Evolutionary conservation across 257 asterid genomes (phyloP), one percentile per base, ranked within the genome.

Genomic region (Sherardia arvensis): DNA sequence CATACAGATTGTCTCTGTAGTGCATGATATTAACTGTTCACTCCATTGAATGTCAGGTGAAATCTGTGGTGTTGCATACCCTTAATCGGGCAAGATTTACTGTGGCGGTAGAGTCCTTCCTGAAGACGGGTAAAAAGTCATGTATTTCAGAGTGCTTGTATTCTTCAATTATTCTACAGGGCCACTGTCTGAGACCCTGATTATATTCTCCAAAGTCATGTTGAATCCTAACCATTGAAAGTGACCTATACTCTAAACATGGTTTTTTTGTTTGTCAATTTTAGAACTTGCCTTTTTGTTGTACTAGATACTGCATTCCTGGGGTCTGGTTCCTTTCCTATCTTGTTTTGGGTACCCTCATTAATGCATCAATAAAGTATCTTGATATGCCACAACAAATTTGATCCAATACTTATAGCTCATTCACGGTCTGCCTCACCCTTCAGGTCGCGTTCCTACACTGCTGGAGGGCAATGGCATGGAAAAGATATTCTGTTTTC

Each of bases 71-170:
- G 63, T 70, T 93, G 81, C 95, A 84, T 66, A 90, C 96, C 17
- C 85, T 93, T 65, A 93, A 93, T 70, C 87, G 93, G 38, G 99
- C 97, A 67, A 79, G 99, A 82, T 93, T 93, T 66, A 87, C 94
- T 59, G 97, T 93, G 70, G 97, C 99, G 4, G 97, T 80, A 51
- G 99, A 93, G 73, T 84, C 96, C 64, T 93, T 85, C 80, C 86
- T 93, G 53, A 90, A 73, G 74, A 84, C 97, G 76, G 99, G 99
- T 85, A 53, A 66, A 47, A 71, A 58, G 21, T 58, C 5, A 17
- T 27, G 59, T 20, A 23, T 36, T 62, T 2, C 12, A 48, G 4
- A 6, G 12, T 55, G 15, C 49, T 70, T 38, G 17, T 11, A 17
- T 64, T 30, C 54, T 11, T 47, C 22, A n/a, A 15, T 11, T 33